Evolutionary conservation across 148 eudicot genomes (phyloP), one percentile per base, ranked within the genome.

Genomic region (Limonium bicolor): DNA sequence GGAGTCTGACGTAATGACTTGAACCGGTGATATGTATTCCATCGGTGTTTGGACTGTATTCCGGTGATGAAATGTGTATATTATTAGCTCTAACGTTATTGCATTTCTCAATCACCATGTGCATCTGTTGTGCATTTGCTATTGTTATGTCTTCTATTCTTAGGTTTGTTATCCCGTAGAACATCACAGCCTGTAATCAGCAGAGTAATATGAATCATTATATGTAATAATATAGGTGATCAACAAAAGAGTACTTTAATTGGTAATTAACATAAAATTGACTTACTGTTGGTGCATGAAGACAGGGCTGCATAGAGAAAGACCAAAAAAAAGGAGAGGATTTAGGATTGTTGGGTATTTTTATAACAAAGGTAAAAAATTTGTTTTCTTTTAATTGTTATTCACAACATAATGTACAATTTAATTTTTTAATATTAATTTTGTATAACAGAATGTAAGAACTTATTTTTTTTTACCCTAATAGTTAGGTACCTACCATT

Each of bases 1-100:
- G 19, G 28, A 88, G n/a, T n/a, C n/a, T n/a, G n/a, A n/a, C n/a
- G n/a, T n/a, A n/a, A n/a, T n/a, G n/a, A n/a, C n/a, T n/a, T 9
- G 84, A 62, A 2, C 44, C 67, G 0, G 96, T 67, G 40, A 86
- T 48, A 60, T 86, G 96, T 46, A 86, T 75, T 34, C 93, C 96
- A 48, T 86, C 96, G 0, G 96, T 86, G 43, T 86, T 86, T 19
- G 96, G 96, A 54, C 96, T 86, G 0, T 38, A 25, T 37, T 30
- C 70, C 0, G 84, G 93, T 26, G 96, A 70, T 30, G 21, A 19
- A 3, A 86, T 53, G 14, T 18, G 25, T 31, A 86, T 62, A 60
- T 70, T 43, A 19, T 69, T 68, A 52, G 74, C 93, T 46, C 54
- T 51, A 3, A 86, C 84, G 46, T 52, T 51, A 4, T 18, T 38